phyloP scores from a whole-genome alignment of 192 early-diverging fungal species.

The Coemansia furcata region DNA sequence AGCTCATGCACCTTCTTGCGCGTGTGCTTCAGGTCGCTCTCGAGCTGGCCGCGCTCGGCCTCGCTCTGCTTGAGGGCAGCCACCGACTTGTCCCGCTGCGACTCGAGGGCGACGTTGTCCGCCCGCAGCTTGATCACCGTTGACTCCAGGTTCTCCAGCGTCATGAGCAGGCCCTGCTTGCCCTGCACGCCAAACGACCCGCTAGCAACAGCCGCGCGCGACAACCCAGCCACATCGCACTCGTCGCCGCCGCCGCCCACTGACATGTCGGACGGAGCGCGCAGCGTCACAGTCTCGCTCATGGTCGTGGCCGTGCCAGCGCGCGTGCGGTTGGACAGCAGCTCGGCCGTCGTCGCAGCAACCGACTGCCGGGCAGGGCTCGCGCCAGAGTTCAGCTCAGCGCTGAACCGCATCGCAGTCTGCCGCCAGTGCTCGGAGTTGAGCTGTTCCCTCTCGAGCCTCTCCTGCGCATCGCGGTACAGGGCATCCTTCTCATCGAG shows the following conservation, averaged over 20 bases:
- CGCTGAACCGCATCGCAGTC: slow-evolving; percentile 1
- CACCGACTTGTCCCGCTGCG: slow-evolving; percentile 4
- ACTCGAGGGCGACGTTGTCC: slow-evolving; percentile 6
- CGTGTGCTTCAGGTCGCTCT: slow-evolving; percentile 21
- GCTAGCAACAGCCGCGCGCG: not conserved
- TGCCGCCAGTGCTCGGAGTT: slow-evolving; percentile 23
- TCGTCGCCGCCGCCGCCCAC: not conserved
- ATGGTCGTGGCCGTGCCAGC: slow-evolving; percentile 37
- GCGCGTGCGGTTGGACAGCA: slow-evolving; percentile 24
- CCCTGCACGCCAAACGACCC: not conserved
- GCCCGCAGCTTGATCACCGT: not conserved
- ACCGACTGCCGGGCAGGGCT: not conserved
- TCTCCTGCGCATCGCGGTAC: slow-evolving; percentile 27
- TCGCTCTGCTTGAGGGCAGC: slow-evolving; percentile 14
- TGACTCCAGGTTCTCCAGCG: slow-evolving; percentile 4
- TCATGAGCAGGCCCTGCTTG: not conserved
- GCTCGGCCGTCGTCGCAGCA: slow-evolving; percentile 1
- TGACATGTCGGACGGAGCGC: slow-evolving; percentile 38
- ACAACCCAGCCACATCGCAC: not conserved
- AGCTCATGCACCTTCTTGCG: slow-evolving; percentile 18
- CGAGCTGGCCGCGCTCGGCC: slow-evolving; percentile 9
- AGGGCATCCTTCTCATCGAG: slow-evolving; percentile 24
- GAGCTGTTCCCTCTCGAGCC: slow-evolving; percentile 20
- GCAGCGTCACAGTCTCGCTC: slow-evolving; percentile 46
- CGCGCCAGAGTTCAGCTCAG: not conserved